phyloP scores from a whole-genome alignment of 1,139 yeast species.

The Scheffersomyces segobiensis region DNA sequence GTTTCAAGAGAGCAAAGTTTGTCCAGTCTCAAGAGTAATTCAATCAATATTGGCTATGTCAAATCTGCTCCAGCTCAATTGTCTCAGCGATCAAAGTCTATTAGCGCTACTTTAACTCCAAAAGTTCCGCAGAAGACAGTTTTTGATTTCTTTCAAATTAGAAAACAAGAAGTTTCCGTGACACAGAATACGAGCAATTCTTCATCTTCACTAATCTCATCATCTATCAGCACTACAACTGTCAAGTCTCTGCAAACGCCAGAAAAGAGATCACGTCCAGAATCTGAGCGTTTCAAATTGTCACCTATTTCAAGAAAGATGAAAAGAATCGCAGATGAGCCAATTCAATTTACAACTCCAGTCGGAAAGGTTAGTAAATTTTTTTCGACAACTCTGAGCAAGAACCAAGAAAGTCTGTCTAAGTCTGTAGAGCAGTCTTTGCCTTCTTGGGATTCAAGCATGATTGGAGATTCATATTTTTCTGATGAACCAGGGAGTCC shows the following conservation, averaged over 20 bases:
- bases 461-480: constrained; percentile 37
- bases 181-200: background rate
- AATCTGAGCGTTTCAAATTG: constrained; percentile 6
- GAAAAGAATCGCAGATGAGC: constrained; percentile 12
- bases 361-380: constrained; percentile 18
- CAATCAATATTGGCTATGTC: constrained; percentile 13
- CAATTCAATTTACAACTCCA: constrained; percentile 1
- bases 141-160: constrained; percentile 1
- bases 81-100: constrained; percentile 4
- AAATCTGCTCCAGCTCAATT: constrained; percentile 1
- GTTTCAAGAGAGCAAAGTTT: constrained; percentile 47
- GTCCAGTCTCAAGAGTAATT: constrained; percentile 22
- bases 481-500: constrained; percentile 38
- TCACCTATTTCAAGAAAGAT: constrained; percentile 33
- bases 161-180: constrained; percentile 5
- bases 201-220: background rate
- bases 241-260: constrained; percentile 1
- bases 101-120: background rate
- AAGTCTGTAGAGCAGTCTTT: constrained; percentile 8
- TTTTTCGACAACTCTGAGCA: constrained; percentile 10
- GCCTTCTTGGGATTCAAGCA: constrained; percentile 18
- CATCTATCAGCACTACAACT: background rate
- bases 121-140: background rate
- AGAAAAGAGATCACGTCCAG: background rate
- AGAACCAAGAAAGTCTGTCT: constrained; percentile 3